Percentiles rank a stretch among this genome's conserved stretches.
These are phyloP conservation scores for Quercus suber DNA, from an alignment of 306 rosid genomes.

Conservation along the genomic window DNA sequence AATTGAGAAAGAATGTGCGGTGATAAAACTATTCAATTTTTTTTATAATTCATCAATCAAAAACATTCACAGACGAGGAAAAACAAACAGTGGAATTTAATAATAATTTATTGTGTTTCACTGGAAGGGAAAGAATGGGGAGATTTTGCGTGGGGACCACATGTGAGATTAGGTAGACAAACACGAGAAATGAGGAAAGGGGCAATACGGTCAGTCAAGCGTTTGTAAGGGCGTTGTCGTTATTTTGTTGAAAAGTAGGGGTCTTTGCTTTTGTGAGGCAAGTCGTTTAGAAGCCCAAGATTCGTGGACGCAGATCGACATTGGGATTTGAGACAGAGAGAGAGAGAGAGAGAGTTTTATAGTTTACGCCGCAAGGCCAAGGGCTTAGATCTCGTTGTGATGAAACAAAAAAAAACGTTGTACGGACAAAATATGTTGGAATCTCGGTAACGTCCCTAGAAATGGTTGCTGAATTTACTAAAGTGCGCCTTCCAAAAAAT, in stretches of 20 bases:
- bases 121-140: no score
- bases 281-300: conserved; percentile 31
- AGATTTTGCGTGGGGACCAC: background rate
- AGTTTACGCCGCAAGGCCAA: conserved; percentile 10
- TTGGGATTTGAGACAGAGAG: conserved; percentile 52
- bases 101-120: no score
- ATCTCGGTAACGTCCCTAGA: conserved; percentile 8
- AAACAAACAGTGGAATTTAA: no score
- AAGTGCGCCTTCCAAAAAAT: background rate
- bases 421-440: conserved; percentile 27
- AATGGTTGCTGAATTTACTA: background rate
- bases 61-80: no score
- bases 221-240: conserved; percentile 5
- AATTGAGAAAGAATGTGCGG: no score
- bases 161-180: background rate
- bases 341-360: background rate
- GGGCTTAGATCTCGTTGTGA: background rate
- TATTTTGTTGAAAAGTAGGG: background rate
- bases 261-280: background rate
- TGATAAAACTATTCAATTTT: no score
- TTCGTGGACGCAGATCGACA: conserved; percentile 56
- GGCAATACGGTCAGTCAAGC: background rate
- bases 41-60: no score
- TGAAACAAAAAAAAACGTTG: background rate
- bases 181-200: background rate